Evolutionary conservation across 495 filamentous ascomycete species (phyloP).

Genomic region (Penicillium malachiteum): DNA sequence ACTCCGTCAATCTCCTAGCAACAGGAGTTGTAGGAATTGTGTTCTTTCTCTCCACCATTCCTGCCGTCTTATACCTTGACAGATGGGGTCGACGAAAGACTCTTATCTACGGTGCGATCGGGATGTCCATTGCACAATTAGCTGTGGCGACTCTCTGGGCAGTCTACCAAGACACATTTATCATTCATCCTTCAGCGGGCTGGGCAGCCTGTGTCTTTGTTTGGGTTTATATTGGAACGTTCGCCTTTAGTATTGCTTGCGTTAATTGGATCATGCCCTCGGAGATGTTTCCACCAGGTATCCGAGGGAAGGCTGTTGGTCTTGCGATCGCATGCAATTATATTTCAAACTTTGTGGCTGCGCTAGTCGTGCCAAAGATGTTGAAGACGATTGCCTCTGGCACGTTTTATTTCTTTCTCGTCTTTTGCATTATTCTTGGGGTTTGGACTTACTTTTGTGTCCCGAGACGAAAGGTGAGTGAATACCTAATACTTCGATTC

Average conservation of each 20-base stretch:
- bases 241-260: slow-evolving; percentile 10
- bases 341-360: slow-evolving; percentile 28
- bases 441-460: slow-evolving; percentile 54
- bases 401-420: slow-evolving; percentile 23
- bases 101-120: slow-evolving; percentile 62
- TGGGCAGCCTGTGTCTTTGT: slow-evolving; percentile 76
- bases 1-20: slow-evolving; percentile 55
- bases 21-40: slow-evolving; percentile 65
- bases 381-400: slow-evolving; percentile 12
- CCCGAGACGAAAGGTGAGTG: slow-evolving; percentile 2
- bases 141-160: slow-evolving; percentile 69
- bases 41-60: slow-evolving; percentile 61
- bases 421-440: slow-evolving; percentile 28
- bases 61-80: slow-evolving; percentile 66
- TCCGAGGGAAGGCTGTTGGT: slow-evolving; percentile 7
- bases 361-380: slow-evolving; percentile 36
- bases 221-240: slow-evolving; percentile 58
- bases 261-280: slow-evolving; percentile 15
- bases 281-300: slow-evolving; percentile 9
- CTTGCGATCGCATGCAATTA: slow-evolving; percentile 11
- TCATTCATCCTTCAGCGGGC: slow-evolving; percentile 55
- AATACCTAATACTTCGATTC: no score
- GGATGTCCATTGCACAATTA: slow-evolving; percentile 58
- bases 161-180: slow-evolving; percentile 58
- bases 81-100: slow-evolving; percentile 61